A percentile compares a stretch with the other conserved stretches of the same genome.
Conservation (phyloP, 805 yeast species). For the Candida vaughaniae region DNA sequence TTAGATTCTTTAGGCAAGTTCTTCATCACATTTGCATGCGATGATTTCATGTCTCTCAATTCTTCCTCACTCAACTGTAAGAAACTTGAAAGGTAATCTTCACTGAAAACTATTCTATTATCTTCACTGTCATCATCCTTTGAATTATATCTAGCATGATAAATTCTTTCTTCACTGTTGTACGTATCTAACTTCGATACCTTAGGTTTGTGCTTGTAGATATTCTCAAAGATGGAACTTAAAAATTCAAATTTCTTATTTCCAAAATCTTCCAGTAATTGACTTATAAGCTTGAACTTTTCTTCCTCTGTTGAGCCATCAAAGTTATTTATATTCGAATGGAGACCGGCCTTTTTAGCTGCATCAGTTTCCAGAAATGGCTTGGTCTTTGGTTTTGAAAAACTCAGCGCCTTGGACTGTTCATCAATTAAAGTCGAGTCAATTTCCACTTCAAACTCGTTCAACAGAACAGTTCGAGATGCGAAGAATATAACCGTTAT, state of each 20-base stretch:
- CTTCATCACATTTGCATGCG: constrained; percentile 48
- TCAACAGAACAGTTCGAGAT: constrained; percentile 2
- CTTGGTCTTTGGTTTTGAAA: constrained; percentile 9
- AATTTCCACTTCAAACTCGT: constrained; percentile 13
- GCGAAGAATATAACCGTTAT: not conserved
- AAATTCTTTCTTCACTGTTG: constrained; percentile 45
- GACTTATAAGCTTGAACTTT: constrained; percentile 8
- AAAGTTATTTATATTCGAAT: constrained; percentile 12
- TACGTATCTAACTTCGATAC: constrained; percentile 44
- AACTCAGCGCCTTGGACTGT: constrained; percentile 1
- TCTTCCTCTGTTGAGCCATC: constrained; percentile 4
- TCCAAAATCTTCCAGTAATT: constrained; percentile 7
- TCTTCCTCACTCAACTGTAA: constrained; percentile 46
- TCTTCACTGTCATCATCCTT: constrained; percentile 27
- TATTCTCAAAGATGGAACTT: constrained; percentile 38
- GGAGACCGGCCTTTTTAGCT: constrained; percentile 9
- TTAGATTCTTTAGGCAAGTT: constrained; percentile 40
- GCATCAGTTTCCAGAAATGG: constrained; percentile 17
- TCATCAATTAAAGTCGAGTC: constrained; percentile 10
- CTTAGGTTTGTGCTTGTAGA: constrained; percentile 46
- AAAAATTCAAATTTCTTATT: constrained; percentile 31
- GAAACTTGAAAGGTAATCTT: constrained; percentile 50
- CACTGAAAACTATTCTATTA: constrained; percentile 43
- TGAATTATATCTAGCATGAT: constrained; percentile 51
- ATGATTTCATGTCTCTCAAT: constrained; percentile 39